These are phyloP conservation scores for Asterochloris erici DNA, from an alignment of 139 green algal genomes.

Conservation along the genomic window DNA sequence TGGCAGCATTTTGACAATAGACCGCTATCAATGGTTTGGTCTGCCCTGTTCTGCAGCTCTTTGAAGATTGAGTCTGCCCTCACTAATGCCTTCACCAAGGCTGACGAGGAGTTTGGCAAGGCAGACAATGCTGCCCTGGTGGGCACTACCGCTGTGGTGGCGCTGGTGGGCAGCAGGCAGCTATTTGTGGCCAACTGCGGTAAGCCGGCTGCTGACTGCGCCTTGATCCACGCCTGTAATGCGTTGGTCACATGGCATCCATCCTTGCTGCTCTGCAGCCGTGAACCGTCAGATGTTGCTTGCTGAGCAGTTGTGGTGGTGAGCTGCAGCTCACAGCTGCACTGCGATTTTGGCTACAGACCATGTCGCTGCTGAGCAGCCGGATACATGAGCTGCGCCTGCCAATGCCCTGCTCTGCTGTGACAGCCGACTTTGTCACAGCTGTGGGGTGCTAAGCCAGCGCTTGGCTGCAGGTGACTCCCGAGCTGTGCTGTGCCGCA, in stretches of 20 bases:
- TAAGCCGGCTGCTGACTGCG: constrained; percentile 15
- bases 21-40: no score
- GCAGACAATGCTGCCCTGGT: constrained; percentile 52
- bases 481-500: constrained; percentile 67
- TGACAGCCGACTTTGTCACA: no score
- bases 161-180: constrained; percentile 55
- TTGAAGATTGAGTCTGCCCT: constrained; percentile 44
- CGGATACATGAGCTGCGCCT: no score
- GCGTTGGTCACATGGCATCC: background rate
- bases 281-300: no score
- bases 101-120: constrained; percentile 57
- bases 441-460: no score
- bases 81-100: constrained; percentile 45
- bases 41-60: background rate
- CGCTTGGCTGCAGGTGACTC: constrained; percentile 62
- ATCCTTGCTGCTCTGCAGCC: background rate
- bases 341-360: no score
- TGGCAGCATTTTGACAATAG: no score
- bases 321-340: no score
- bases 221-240: no score
- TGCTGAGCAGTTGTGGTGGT: no score
- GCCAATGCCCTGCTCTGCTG: no score
- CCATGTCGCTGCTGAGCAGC: no score
- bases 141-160: constrained; percentile 83
- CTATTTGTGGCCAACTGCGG: constrained; percentile 82